phyloP scores from a whole-genome alignment of 2,329 filamentous ascomycete genomes.

The Colletotrichum sp. region DNA sequence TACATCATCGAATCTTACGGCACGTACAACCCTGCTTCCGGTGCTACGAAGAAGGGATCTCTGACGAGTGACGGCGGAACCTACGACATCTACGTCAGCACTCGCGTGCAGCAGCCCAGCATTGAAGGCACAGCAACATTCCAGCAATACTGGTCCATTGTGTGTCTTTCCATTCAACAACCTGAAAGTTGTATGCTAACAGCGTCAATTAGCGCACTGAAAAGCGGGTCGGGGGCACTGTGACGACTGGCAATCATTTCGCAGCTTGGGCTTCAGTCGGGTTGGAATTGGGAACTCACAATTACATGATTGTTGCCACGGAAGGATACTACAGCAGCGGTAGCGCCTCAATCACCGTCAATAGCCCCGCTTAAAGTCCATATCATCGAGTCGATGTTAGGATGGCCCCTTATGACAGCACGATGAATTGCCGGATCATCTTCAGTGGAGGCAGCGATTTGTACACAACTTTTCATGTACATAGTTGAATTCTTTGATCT shows the following conservation, averaged over 20 bases:
- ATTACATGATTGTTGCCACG: conserved; percentile 52
- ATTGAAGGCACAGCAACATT: conserved; percentile 54
- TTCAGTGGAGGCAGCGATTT: background rate
- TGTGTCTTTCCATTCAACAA: conserved; percentile 30
- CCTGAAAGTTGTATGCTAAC: conserved; percentile 24
- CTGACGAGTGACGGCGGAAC: conserved; percentile 37
- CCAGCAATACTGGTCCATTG: conserved; percentile 56
- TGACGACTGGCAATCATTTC: conserved; percentile 57
- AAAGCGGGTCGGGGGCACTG: conserved; percentile 54
- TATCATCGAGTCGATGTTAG: background rate
- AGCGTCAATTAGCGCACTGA: conserved; percentile 30
- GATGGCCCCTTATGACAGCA: background rate
- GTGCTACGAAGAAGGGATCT: conserved; percentile 34
- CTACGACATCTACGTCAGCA: conserved; percentile 40
- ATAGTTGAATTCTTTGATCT: background rate
- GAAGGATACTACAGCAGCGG: conserved; percentile 13
- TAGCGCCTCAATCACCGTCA: conserved; percentile 3
- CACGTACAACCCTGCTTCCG: conserved; percentile 45
- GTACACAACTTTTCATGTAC: background rate
- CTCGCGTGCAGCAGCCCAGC: conserved; percentile 45
- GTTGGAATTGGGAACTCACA: conserved; percentile 49
- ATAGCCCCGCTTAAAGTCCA: background rate
- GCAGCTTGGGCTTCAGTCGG: conserved; percentile 54
- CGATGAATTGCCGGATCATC: background rate
- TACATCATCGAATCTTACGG: conserved; percentile 49